phyloP scores from a whole-genome alignment of 73 alveolate species.

The Paramecium biaurelia region DNA sequence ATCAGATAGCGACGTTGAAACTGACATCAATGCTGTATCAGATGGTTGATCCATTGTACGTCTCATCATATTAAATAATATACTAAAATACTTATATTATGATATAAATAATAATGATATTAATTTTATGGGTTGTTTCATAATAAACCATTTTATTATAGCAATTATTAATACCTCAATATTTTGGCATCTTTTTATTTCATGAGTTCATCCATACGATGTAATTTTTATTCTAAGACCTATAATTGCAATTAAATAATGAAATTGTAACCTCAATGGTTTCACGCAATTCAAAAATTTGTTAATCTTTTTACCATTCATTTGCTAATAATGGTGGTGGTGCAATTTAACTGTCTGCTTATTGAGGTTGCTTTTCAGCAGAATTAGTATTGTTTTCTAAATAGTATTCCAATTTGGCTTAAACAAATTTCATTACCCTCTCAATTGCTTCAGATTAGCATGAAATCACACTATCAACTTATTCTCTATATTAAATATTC shows the following conservation, averaged over 20 bases:
- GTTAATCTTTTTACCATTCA: constrained; percentile 72
- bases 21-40: constrained; percentile 17
- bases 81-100: not conserved
- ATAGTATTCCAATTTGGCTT: constrained; percentile 52
- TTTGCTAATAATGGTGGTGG: constrained; percentile 28
- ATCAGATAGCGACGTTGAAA: constrained; percentile 60
- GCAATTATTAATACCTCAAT: constrained; percentile 45
- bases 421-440: constrained; percentile 68
- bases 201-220: constrained; percentile 59
- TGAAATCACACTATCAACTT: constrained; percentile 59
- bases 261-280: constrained; percentile 65
- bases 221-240: constrained; percentile 54
- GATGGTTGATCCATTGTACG: constrained; percentile 51
- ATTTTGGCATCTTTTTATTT: constrained; percentile 58
- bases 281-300: constrained; percentile 73
- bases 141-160: constrained; percentile 56
- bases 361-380: constrained; percentile 10
- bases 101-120: not conserved
- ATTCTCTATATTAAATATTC: constrained; percentile 61
- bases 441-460: constrained; percentile 75
- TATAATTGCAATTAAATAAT: not conserved
- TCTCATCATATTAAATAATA: not conserved
- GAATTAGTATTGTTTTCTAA: constrained; percentile 46
- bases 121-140: constrained; percentile 40
- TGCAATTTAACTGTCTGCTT: not conserved